Evolutionary conservation across 2,329 filamentous ascomycete genomes (phyloP).

Genomic region (Colletotrichum orbiculare): DNA sequence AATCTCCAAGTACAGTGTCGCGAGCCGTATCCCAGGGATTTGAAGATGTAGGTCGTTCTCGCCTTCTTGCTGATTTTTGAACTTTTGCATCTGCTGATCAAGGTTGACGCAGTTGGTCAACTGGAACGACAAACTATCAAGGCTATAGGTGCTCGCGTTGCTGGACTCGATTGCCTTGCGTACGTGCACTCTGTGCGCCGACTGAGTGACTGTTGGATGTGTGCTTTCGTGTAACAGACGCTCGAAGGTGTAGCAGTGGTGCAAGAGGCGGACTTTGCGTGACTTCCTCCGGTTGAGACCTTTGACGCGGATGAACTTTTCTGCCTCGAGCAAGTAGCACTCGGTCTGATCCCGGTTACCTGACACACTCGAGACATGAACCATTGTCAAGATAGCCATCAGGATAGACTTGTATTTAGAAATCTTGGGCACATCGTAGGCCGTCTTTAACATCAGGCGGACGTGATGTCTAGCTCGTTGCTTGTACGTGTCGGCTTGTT

Average conservation of each 20-base stretch:
- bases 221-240: conserved; percentile 53
- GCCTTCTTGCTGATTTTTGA: conserved; percentile 48
- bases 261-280: conserved; percentile 52
- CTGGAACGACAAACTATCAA: conserved; percentile 48
- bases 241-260: conserved; percentile 54
- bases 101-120: conserved; percentile 45
- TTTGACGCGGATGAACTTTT: conserved; percentile 51
- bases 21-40: conserved; percentile 47
- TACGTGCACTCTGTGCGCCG: conserved; percentile 37
- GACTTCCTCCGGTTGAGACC: conserved; percentile 51
- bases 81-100: conserved; percentile 43
- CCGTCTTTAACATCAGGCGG: conserved; percentile 44
- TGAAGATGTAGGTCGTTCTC: conserved; percentile 54
- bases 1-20: conserved; percentile 53
- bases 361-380: conserved; percentile 48
- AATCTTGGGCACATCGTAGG: conserved; percentile 45
- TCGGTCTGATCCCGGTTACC: conserved; percentile 48
- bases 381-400: conserved; percentile 54
- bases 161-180: conserved; percentile 39
- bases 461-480: conserved; percentile 44
- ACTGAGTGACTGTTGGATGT: conserved; percentile 39
- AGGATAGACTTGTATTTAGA: conserved; percentile 54
- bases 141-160: conserved; percentile 30
- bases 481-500: conserved; percentile 43
- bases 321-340: conserved; percentile 51